Percentiles rank a stretch among this genome's conserved stretches.
Evolutionary conservation across 2,329 filamentous ascomycete genomes (phyloP).

Genomic region (Chrysoporthe austroafricana): DNA sequence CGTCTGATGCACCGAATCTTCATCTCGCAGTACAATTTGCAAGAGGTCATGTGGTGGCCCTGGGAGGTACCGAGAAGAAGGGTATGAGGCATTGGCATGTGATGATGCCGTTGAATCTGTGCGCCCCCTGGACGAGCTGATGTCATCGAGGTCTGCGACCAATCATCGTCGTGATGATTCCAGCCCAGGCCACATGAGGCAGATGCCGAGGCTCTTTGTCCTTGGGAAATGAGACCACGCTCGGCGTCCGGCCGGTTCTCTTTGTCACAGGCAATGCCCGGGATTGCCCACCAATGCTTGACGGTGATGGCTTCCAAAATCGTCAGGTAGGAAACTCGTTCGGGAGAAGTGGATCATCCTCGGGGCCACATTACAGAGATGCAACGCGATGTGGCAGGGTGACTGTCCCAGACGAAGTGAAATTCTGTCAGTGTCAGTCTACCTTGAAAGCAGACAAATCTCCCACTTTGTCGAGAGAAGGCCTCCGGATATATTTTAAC

Average conservation of each 20-base stretch:
- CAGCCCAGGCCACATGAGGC: conserved; percentile 15
- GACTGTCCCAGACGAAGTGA: background rate
- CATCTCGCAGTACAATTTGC: background rate
- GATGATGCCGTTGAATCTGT: conserved; percentile 11
- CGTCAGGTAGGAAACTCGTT: background rate
- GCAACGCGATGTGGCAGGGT: background rate
- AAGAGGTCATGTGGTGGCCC: conserved; percentile 25
- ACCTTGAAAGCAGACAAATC: too few relatives aligned
- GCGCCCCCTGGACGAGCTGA: conserved; percentile 7
- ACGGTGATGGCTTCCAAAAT: background rate
- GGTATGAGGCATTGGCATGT: conserved; percentile 25
- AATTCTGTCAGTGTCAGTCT: too few relatives aligned
- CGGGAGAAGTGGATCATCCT: background rate
- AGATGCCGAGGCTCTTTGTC: conserved; percentile 24
- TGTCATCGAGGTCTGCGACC: conserved; percentile 22
- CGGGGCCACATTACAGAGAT: background rate
- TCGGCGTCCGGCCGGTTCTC: background rate
- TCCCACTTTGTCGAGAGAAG: too few relatives aligned
- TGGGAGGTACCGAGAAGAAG: background rate
- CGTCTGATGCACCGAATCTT: background rate
- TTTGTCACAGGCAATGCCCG: background rate
- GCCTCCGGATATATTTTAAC: background rate
- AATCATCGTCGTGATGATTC: conserved; percentile 19
- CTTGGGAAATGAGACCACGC: background rate
- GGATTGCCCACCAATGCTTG: background rate